Evolutionary conservation across 306 rosid genomes (phyloP), one percentile per base, ranked within the genome.

Genomic region (Lathyrus tuberosus): DNA sequence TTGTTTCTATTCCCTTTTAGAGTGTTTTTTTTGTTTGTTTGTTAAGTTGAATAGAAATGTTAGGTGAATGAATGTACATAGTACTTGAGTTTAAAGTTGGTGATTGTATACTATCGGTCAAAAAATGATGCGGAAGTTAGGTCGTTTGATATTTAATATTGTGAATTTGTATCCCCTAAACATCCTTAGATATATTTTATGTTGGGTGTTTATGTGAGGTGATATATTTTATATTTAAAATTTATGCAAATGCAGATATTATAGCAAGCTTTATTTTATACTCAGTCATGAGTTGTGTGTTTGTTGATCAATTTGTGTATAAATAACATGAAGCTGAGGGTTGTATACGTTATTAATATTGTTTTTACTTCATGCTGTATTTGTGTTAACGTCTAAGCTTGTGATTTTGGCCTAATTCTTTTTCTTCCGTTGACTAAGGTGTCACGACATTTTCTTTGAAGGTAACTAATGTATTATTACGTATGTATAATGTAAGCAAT

Each of bases 81-180:
- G 63, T 57, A 57, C 63, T 28, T 57, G 41, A 57, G 20, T 57
- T 57, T 57, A 28, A 11, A 40, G 20, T 57, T 13, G 20, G 41
- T 57, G 63, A 14, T 6, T 14, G 20, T 28, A 57, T 6, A 57
- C 6, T 28, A 9, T 53, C 3, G 26, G 41, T 57, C 41, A 57
- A 13, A 28, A 28, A 57, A 57, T 57, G 63, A 2, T 57, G 41
- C 6, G 5, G 0, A 26, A 14, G 41, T 57, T 57, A 26, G 63
- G 63, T 57, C 20, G 1, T 5, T 57, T 28, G 20, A 28, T 57
- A 13, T 28, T 28, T 28, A 6, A 57, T 28, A 26, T 2, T 56
- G n/a, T 22, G 8, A 11, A 2, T 53, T 4, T 17, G 28, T 16
- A 48, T 48, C 56, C 56, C 20, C 22, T 16, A 48, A 48, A 17